Evolutionary conservation across 352 stramenopile genomes (phyloP).

Genomic region (Chrysophaeum taylorii): DNA sequence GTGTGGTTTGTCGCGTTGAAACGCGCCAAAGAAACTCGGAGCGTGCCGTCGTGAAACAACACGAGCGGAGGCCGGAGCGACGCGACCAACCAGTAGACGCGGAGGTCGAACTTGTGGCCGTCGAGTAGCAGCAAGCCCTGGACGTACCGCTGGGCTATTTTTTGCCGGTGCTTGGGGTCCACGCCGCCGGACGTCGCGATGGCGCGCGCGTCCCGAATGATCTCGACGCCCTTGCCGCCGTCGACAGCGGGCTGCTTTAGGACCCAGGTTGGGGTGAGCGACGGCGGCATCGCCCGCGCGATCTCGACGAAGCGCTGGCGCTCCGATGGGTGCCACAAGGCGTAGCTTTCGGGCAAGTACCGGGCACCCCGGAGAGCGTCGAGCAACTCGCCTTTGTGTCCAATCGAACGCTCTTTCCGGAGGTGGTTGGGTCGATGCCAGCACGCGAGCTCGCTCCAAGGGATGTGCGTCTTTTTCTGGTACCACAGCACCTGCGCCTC

Average conservation of each 20-base stretch:
- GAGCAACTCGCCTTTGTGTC: not conserved
- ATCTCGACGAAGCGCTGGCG: not conserved
- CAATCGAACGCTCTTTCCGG: not conserved
- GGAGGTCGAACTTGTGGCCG: slow-evolving; percentile 8
- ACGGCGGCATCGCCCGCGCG: not conserved
- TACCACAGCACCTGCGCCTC: slow-evolving; percentile 9
- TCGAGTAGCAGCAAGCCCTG: not conserved
- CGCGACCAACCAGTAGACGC: slow-evolving; percentile 9
- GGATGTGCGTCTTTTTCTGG: slow-evolving; percentile 1
- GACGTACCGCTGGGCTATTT: slow-evolving; percentile 4
- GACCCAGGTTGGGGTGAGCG: not conserved
- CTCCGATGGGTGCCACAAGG: not conserved
- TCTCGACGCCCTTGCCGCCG: slow-evolving; percentile 4
- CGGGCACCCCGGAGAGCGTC: not conserved
- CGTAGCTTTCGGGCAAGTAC: not conserved
- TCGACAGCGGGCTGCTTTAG: not conserved
- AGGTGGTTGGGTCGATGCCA: slow-evolving; percentile 11
- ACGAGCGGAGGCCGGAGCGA: not conserved
- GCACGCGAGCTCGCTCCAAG: not conserved
- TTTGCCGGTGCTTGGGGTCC: not conserved
- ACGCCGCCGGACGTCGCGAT: not conserved
- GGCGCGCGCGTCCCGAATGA: not conserved
- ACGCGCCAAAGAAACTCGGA: not conserved
- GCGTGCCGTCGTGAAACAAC: not conserved
- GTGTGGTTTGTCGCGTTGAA: too few species aligned